phyloP scores from a whole-genome alignment of 176 grass and related monocot species.

The Tillandsia fasciculata region DNA sequence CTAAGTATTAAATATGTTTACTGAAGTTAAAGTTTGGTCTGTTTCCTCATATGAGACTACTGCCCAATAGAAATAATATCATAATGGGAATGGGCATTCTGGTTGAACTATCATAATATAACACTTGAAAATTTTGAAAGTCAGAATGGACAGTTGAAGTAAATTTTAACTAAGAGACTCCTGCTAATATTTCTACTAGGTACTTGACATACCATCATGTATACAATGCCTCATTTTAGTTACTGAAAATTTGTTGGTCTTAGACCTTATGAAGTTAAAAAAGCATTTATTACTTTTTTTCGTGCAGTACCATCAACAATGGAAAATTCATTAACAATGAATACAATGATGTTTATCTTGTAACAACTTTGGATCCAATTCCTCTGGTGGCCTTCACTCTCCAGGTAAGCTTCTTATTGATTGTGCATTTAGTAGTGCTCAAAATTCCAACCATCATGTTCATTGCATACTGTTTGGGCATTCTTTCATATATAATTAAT shows the following conservation, averaged over 20 bases:
- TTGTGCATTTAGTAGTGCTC: slow-evolving; percentile 4
- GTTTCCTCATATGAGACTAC: too few species aligned
- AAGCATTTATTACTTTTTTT: slow-evolving; percentile 17
- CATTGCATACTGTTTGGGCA: too few species aligned
- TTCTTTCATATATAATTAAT: not conserved
- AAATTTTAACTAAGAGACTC: not conserved
- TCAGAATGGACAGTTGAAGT: not conserved
- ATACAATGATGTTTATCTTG: slow-evolving; percentile 87
- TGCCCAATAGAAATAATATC: too few species aligned
- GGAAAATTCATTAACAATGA: slow-evolving; percentile 74
- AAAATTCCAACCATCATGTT: too few species aligned
- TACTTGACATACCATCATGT: not conserved
- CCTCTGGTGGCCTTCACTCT: slow-evolving; percentile 81
- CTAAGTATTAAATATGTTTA: not conserved
- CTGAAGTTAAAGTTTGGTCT: too few species aligned
- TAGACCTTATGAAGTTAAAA: not conserved
- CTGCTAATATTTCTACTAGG: not conserved
- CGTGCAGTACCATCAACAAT: slow-evolving; percentile 66
- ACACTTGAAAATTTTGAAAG: too few species aligned
- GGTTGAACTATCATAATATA: too few species aligned
- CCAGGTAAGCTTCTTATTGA: slow-evolving; percentile 42
- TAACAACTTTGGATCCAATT: slow-evolving; percentile 80
- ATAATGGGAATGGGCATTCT: too few species aligned
- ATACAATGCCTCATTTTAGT: not conserved
- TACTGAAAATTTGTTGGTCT: not conserved